Base-by-base conservation (phyloP, 306 rosid genomes). In the Vigna reflexopilosa region DNA sequence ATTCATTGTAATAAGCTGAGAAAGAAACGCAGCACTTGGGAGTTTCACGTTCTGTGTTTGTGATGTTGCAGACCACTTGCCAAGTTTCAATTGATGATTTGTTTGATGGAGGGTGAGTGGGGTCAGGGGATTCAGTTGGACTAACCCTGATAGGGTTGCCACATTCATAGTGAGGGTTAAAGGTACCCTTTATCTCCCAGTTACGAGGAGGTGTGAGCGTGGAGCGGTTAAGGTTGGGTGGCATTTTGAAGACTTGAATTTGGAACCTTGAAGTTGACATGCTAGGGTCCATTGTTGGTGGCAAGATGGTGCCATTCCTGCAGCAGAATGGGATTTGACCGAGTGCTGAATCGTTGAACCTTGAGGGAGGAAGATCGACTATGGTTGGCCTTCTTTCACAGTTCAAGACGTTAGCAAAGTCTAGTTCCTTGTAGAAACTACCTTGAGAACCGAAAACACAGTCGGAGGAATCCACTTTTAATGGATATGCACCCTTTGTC, bases 11-110 rank as follows among this genome's bases (percentile, higher is more conserved):
- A 84, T 44, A 95, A 16, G 98, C 92, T 15, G 99, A 95, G 82
- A 93, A 95, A 1, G 99, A 95, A 55, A 95, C 98, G n/a, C 99
- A 95, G 44, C 99, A 95, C 86, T 85, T 93, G 2, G 88, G 90
- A n/a, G 44, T 34, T 38, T 85, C 22, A 1, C 70, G 80, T 76
- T 87, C 85, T 45, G 78, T 67, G 63, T 45, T 86, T 12, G 98
- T 90, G 65, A 93, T 84, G 74, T 93, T 95, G 85, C 99, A 95
- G 66, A 93, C 93, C 64, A 95, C 84, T 80, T 95, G 98, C 98
- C 99, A 95, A 55, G 90, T 95, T 11, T 96, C 97, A 40, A 93
- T 86, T 9, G 96, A 88, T 50, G 97, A 82, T 70, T 83, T 75
- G 40, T 86, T 93, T 32, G 81, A 54, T 5, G 93, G 90, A 50